Evolutionary conservation across 345 rosid species (phyloP), one percentile per base, ranked within the genome.

Genomic region (Hypericum perforatum): DNA sequence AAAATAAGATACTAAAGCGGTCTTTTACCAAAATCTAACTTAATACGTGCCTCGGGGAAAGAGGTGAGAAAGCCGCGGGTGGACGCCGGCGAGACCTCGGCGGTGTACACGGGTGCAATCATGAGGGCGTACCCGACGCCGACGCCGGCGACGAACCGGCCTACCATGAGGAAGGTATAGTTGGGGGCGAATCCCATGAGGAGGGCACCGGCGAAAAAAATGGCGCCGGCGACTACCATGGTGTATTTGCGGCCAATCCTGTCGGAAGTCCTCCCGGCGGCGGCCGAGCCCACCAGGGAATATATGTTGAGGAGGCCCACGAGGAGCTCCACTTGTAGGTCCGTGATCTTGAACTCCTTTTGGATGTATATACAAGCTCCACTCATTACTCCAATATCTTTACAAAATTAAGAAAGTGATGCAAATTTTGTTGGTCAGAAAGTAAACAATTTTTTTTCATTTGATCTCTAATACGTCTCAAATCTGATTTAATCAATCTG

Each of bases 211-310:
- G 22, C 15, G 50, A 46, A 46, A 32, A 46, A 46, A 14, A 46
- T 46, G 15, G 8, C 32, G 6, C 50, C 50, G 32, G 50, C 50
- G 16, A 46, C 50, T 4, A 46, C 50, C 10, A 46, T 46, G 50
- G 50, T 46, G 50, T 46, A 46, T 32, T 29, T 22, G 22, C 50
- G 50, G 15, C 50, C 50, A 13, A 46, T 46, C 50, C 50, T 12
- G 50, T 46, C 50, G 32, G 50, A 46, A 9, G 50, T 46, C 50
- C 50, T 46, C 15, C 50, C 50, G 50, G 50, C 50, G 50, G 50
- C 50, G 50, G 50, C 50, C 12, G 50, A 46, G 15, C 50, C 50
- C 4, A 46, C 14, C 8, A 46, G 22, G 50, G 50, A 46, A 8
- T 46, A 46, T 6, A 46, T 46, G 50, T 46, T 46, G 0, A 46